phyloP scores from a whole-genome alignment of 164 flowering plant genomes.

The Magnolia officinalis region DNA sequence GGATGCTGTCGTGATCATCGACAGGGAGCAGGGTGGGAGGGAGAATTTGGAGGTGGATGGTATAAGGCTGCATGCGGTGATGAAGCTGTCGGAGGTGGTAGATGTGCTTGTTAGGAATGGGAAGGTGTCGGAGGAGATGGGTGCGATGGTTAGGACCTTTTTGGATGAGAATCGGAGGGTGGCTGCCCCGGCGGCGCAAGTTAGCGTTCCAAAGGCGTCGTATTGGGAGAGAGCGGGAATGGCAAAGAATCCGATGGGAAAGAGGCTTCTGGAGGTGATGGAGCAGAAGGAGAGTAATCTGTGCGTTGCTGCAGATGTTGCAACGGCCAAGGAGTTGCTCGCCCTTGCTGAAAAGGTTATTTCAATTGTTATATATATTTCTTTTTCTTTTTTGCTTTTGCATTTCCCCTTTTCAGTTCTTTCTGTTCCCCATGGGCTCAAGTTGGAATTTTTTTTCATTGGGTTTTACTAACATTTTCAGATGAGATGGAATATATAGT shows the following conservation, averaged over 20 bases:
- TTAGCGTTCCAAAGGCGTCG: conserved; percentile 14
- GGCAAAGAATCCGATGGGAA: conserved; percentile 72
- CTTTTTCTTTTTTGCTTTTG: too few relatives aligned
- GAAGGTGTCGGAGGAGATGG: conserved; percentile 65
- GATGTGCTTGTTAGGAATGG: conserved; percentile 62
- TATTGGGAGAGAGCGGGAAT: conserved; percentile 67
- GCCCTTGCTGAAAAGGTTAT: conserved; percentile 69
- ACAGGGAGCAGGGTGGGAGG: conserved; percentile 92
- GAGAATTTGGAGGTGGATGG: conserved; percentile 77
- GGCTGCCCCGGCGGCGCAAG: conserved; percentile 31
- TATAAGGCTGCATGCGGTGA: conserved; percentile 63
- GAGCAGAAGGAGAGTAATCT: conserved; percentile 73
- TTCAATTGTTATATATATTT: neutral
- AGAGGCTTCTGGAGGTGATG: conserved; percentile 81
- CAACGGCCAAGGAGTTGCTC: conserved; percentile 71
- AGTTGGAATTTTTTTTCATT: neutral
- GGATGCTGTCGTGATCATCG: conserved; percentile 89
- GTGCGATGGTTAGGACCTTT: conserved; percentile 38
- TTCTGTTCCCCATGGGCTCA: neutral
- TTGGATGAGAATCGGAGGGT: conserved; percentile 73
- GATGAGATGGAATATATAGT: too few relatives aligned
- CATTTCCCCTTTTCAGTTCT: neutral
- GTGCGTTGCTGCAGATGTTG: conserved; percentile 88
- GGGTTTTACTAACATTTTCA: neutral
- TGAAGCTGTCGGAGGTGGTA: conserved; percentile 71